Conservation (phyloP, 169 alveolate genomes). For the Eimeria tenella region DNA sequence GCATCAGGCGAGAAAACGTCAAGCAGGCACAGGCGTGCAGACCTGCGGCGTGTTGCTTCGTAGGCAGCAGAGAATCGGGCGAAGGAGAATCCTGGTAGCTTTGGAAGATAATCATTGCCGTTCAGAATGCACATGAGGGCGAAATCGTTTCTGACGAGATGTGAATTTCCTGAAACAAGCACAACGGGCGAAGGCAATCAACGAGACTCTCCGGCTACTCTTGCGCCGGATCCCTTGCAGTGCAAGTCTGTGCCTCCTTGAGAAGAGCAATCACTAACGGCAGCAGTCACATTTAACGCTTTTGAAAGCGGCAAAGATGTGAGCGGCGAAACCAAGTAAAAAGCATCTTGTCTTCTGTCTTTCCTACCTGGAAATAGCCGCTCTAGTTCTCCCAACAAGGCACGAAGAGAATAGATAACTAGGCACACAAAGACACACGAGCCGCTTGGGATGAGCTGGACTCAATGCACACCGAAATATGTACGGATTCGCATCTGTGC, state of each 20-base stretch:
- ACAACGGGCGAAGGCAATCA: neutral
- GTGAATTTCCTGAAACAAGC: constrained; percentile 60
- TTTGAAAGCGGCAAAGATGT: no score
- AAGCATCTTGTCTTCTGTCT: neutral
- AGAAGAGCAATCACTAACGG: no score
- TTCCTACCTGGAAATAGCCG: constrained; percentile 55
- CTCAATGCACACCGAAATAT: neutral
- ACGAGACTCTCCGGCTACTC: no score
- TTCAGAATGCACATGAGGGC: constrained; percentile 81
- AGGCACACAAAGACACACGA: neutral
- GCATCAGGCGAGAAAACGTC: no score
- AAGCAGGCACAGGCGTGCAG: neutral
- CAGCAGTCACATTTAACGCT: no score
- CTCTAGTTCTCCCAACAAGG: constrained; percentile 43
- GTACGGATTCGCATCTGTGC: neutral
- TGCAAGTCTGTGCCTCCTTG: no score
- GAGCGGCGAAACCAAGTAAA: no score
- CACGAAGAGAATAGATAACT: constrained; percentile 63
- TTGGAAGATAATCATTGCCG: constrained; percentile 85
- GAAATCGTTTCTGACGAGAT: constrained; percentile 77
- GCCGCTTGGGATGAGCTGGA: neutral
- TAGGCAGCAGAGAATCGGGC: constrained; percentile 81
- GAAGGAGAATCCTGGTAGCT: constrained; percentile 82
- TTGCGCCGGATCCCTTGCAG: no score
- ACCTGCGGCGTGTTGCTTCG: constrained; percentile 49